These are phyloP conservation scores for Emericellopsis cladophorae DNA, from an alignment of 2,329 filamentous ascomycete genomes.

Conservation along the genomic window DNA sequence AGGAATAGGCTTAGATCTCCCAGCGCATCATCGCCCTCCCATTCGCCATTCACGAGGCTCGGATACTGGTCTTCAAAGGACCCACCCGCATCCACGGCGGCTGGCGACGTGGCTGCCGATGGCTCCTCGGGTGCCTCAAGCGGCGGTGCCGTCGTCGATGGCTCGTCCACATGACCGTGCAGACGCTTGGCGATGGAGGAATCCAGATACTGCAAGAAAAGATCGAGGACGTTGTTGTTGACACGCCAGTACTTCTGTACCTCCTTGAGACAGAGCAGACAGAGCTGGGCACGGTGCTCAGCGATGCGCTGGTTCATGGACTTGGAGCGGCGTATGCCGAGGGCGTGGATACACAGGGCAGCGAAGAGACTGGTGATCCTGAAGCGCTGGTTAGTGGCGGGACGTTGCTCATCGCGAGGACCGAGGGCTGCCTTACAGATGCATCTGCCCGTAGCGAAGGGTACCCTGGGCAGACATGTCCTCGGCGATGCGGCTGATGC, in stretches of 20 bases:
- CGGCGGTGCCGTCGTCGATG: slow-evolving; percentile 4
- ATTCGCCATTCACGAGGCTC: slow-evolving; percentile 18
- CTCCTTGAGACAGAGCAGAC: slow-evolving; percentile 22
- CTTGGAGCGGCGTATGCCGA: slow-evolving; percentile 18
- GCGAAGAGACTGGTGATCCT: slow-evolving; percentile 23
- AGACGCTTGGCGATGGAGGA: slow-evolving; percentile 21
- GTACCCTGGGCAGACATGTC: slow-evolving; percentile 21
- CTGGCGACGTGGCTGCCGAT: not conserved
- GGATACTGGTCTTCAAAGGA: slow-evolving; percentile 22
- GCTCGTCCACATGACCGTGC: slow-evolving; percentile 5
- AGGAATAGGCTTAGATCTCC: slow-evolving; percentile 20
- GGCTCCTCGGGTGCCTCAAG: slow-evolving; percentile 1
- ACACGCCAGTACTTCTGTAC: slow-evolving; percentile 26
- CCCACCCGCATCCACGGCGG: slow-evolving; percentile 6
- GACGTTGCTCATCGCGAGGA: no score
- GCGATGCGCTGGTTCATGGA: slow-evolving; percentile 20
- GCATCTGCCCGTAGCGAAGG: slow-evolving; percentile 23
- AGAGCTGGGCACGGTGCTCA: slow-evolving; percentile 22
- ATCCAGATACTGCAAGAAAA: slow-evolving; percentile 23
- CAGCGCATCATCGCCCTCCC: slow-evolving; percentile 21
- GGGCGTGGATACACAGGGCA: slow-evolving; percentile 23
- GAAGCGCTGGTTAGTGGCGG: not conserved
- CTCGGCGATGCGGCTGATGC: slow-evolving; percentile 22
- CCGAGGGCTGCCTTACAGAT: slow-evolving; percentile 13
- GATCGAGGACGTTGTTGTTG: slow-evolving; percentile 23